Base-by-base conservation (phyloP, 108 stramenopile species). In the Cyclotella choctawhatcheeana region DNA sequence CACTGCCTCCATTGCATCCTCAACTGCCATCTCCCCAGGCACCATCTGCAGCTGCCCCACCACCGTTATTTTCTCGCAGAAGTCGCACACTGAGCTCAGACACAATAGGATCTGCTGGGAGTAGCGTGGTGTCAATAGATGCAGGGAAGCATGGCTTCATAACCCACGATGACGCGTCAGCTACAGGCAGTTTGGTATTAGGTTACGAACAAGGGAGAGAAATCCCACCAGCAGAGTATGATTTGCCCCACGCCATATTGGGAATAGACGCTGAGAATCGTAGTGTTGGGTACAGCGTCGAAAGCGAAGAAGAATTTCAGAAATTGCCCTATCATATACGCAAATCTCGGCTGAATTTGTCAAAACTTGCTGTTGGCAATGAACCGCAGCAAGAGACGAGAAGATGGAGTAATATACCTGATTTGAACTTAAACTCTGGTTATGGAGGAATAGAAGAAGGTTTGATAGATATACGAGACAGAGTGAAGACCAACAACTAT, bases 61-160 rank as follows among this genome's bases (percentile, higher is more conserved):
- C 63, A 3, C 63, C 7, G 16, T 30, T 44, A 5, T 53, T 59
- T 2, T 63, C 59, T 43, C 61, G 61, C 1, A 48, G 71, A 44
- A 20, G 44, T 24, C 73, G 73, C 31, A 65, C 54, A 10, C 53
- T 44, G n/a, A 64, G 64, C 40, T 54, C 73, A 12, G 73, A 65
- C 24, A 65, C 73, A 3, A 21, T 58, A 25, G 27, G 27, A 4
- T 74, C 73, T 24, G 45, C 32, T 32, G 61, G 55, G 2, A 74
- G 73, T 45, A 74, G 73, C 31, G 32, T 74, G 43, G 73, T 74
- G 8, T 64, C 73, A 14, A 52, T 74, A 56, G 73, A 74, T 58
- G 73, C 56, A 2, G 73, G 73, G 25, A 64, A 74, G 22, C 73
- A 74, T 33, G 73, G 73, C 54, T 74, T 74, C 32, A 74, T 74